Evolutionary conservation across 495 filamentous ascomycete species (phyloP).

Genomic region (Penicillium goetzii): DNA sequence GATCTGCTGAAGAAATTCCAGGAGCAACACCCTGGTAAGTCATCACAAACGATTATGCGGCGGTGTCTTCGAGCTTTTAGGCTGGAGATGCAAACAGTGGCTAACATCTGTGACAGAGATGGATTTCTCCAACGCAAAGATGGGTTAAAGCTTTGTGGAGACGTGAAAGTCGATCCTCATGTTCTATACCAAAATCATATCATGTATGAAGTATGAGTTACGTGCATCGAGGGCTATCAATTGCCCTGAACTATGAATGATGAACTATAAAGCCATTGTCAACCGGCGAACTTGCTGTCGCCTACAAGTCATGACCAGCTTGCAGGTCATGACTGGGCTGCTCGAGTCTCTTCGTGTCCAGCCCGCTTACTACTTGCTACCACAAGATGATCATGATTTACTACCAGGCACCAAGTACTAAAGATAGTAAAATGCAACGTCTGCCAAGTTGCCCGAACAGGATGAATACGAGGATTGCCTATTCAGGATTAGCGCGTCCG

Average conservation of each 20-base stretch:
- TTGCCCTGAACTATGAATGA: slow-evolving; percentile 19
- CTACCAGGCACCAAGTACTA: background rate
- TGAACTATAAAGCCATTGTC: slow-evolving; percentile 18
- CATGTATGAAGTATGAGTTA: slow-evolving; percentile 38
- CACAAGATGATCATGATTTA: background rate
- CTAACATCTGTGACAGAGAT: slow-evolving; percentile 44
- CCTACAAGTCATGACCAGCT: background rate
- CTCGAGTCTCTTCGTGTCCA: background rate
- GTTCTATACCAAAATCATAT: slow-evolving; percentile 6
- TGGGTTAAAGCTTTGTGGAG: slow-evolving; percentile 31
- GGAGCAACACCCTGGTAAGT: slow-evolving; percentile 84
- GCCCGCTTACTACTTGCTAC: background rate
- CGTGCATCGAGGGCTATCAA: slow-evolving; percentile 13
- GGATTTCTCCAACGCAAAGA: slow-evolving; percentile 55
- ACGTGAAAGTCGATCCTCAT: background rate
- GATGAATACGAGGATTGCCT: slow-evolving; percentile 29
- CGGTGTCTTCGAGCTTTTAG: background rate
- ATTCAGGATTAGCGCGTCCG: slow-evolving; percentile 21
- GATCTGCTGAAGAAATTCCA: slow-evolving; percentile 94
- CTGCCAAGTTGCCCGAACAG: background rate
- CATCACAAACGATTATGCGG: slow-evolving; percentile 39
- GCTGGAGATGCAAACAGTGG: background rate
- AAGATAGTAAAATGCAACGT: background rate
- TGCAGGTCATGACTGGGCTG: too few species aligned
- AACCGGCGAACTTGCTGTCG: background rate